These are phyloP conservation scores for Globisporangium rhizosaccharum DNA, from an alignment of 352 stramenopile genomes.

Conservation along the genomic window DNA sequence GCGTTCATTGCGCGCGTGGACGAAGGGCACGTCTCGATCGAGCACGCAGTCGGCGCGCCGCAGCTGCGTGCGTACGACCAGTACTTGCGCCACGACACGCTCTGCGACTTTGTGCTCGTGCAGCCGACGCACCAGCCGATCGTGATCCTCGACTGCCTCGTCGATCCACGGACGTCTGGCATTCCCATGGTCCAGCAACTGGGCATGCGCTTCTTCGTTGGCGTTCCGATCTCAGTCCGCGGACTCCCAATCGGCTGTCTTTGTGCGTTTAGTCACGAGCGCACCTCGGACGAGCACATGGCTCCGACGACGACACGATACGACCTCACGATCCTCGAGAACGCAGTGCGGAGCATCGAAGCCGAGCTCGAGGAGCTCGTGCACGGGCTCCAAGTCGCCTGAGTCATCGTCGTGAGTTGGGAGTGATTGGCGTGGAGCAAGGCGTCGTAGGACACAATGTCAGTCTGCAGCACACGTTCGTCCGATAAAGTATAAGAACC, in stretches of 20 bases:
- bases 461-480: too few relatives aligned
- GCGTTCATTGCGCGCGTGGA: constrained; percentile 60
- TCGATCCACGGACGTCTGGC: constrained; percentile 36
- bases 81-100: constrained; percentile 38
- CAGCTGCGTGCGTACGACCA: constrained; percentile 19
- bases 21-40: constrained; percentile 38
- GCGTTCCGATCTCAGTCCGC: constrained; percentile 38
- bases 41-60: constrained; percentile 37
- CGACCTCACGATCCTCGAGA: constrained; percentile 40
- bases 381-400: constrained; percentile 33
- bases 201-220: constrained; percentile 45
- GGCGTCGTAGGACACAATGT: too few relatives aligned
- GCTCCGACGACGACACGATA: constrained; percentile 13
- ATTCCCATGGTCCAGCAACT: constrained; percentile 59
- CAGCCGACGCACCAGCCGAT: constrained; percentile 35
- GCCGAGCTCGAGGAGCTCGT: constrained; percentile 44
- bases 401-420: constrained; percentile 5
- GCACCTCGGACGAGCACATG: constrained; percentile 3
- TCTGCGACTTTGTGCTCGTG: constrained; percentile 56
- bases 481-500: too few relatives aligned
- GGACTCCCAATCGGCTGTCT: constrained; percentile 50
- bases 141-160: constrained; percentile 39
- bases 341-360: constrained; percentile 36
- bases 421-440: too few relatives aligned
- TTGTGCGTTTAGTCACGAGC: constrained; percentile 45